phyloP scores from a whole-genome alignment of 2,329 filamentous ascomycete genomes.

The Aureobasidium subglaciale region DNA sequence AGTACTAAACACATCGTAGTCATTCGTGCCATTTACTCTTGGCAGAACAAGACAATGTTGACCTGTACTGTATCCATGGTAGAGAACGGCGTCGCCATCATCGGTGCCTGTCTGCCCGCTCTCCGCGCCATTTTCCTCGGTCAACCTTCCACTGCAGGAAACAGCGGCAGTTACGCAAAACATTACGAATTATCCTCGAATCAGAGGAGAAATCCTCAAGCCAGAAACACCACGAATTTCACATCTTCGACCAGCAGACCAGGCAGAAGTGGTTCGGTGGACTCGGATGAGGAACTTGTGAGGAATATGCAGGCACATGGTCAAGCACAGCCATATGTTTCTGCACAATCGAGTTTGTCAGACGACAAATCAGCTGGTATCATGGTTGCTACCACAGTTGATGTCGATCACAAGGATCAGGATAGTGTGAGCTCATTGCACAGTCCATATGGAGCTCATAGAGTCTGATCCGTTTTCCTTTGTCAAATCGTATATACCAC shows the following conservation, averaged over 20 bases:
- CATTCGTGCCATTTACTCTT: conserved; percentile 7
- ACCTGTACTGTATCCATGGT: conserved; percentile 13
- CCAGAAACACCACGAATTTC: neutral
- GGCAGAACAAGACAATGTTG: conserved; percentile 11
- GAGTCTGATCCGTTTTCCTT: neutral
- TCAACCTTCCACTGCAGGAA: neutral
- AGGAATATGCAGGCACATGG: conserved; percentile 11
- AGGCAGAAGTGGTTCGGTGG: neutral
- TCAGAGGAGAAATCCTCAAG: neutral
- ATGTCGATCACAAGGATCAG: conserved; percentile 4
- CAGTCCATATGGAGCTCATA: neutral
- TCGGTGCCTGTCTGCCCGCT: conserved; percentile 9
- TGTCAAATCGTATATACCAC: neutral
- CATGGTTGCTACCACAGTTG: conserved; percentile 6
- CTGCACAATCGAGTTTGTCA: neutral
- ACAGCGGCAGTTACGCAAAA: conserved; percentile 9
- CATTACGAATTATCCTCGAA: conserved; percentile 8
- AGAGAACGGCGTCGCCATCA: conserved; percentile 11
- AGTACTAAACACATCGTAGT: neutral
- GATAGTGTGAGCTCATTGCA: neutral
- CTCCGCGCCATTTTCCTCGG: conserved; percentile 5
- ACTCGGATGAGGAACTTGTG: conserved; percentile 9
- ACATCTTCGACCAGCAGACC: neutral
- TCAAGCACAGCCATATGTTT: conserved; percentile 5
- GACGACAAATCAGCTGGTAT: conserved; percentile 1